These are phyloP conservation scores for Boletus reticuloceps DNA, from an alignment of 768 basidiomycete species.

Conservation along the genomic window DNA sequence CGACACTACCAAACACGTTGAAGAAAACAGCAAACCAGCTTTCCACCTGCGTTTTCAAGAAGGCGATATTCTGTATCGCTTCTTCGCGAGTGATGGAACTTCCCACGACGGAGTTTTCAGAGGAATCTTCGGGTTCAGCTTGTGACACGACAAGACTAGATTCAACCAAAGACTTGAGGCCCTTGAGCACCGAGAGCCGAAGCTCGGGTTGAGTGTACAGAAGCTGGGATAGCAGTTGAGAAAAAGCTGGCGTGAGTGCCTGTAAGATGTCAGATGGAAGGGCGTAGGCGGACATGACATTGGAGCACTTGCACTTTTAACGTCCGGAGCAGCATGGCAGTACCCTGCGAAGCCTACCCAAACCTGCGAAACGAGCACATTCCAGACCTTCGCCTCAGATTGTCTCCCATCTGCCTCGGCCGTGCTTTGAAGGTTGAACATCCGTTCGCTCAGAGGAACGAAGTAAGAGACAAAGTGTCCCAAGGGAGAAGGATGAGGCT, in stretches of 20 bases:
- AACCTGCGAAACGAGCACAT: constrained; percentile 87
- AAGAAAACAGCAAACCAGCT: constrained; percentile 95
- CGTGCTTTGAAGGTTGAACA: constrained; percentile 85
- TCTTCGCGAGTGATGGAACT: constrained; percentile 49
- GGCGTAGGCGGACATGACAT: background rate
- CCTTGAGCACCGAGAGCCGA: constrained; percentile 77
- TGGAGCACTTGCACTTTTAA: constrained; percentile 53
- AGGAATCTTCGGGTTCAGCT: constrained; percentile 27
- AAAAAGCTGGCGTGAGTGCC: constrained; percentile 74
- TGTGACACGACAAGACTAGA: constrained; percentile 61
- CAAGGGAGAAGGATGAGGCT: constrained; percentile 78
- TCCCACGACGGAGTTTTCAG: constrained; percentile 25
- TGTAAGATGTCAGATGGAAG: constrained; percentile 30
- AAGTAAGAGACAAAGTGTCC: constrained; percentile 87
- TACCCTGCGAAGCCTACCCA: constrained; percentile 93
- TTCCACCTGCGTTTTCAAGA: constrained; percentile 75
- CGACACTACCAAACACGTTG: constrained; percentile 90
- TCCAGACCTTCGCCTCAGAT: constrained; percentile 94
- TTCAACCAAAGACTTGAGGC: constrained; percentile 78
- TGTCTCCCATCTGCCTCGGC: constrained; percentile 70
- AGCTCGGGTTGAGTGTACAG: constrained; percentile 89
- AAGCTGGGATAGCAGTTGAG: constrained; percentile 88
- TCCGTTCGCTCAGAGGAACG: constrained; percentile 88
- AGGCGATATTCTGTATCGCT: constrained; percentile 64
- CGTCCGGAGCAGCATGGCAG: constrained; percentile 76